Base-by-base conservation (phyloP, 2,329 filamentous ascomycete genomes). In the Pseudohalonectria lignicola region DNA sequence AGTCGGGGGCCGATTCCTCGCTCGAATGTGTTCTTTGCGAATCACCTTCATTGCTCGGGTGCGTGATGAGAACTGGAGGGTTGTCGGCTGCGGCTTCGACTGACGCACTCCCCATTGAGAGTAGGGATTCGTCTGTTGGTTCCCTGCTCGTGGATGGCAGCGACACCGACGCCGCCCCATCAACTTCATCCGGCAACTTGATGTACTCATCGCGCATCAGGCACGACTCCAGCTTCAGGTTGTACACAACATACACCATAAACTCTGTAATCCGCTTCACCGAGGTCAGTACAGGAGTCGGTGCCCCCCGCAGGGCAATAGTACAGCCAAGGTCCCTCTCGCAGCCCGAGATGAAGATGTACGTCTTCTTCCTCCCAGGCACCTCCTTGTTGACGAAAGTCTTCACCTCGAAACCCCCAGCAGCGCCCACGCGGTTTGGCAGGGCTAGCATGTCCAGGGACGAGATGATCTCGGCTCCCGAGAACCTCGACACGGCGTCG, bases 211-310 rank as follows among this genome's bases (percentile, higher is more conserved):
- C 92, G 37, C 86, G 76, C 73, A 98, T 85, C 33, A 98, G 66
- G 49, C 85, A 94, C 2, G 92, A 94, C 60, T 98, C 92, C 12
- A 98, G 71, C 54, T 94, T 94, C 38, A 98, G 69, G 50, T 95
- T 98, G 61, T 98, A 98, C 11, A 96, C 88, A 16, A 98, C 93
- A 49, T 96, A 98, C 28, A 93, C 83, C 90, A 98, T 95, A 54
- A 98, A 96, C 54, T 98, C 92, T 10, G 90, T 92, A 47, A 98
- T 92, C 37, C 79, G 76, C 61, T 98, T 98, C 57, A 98, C 78
- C 49, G 79, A 84, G 2, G 77, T 67, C 15, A 98, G 69, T 1
- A 78, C 68, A 34, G 74, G 64, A 21, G 78, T 79, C 42, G 82
- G 78, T 4, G 82, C 85, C 1, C 92, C 92, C 33, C 92, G 79